These are phyloP conservation scores for Colletotrichum incanum DNA, from an alignment of 2,329 filamentous ascomycete genomes.

Conservation along the genomic window DNA sequence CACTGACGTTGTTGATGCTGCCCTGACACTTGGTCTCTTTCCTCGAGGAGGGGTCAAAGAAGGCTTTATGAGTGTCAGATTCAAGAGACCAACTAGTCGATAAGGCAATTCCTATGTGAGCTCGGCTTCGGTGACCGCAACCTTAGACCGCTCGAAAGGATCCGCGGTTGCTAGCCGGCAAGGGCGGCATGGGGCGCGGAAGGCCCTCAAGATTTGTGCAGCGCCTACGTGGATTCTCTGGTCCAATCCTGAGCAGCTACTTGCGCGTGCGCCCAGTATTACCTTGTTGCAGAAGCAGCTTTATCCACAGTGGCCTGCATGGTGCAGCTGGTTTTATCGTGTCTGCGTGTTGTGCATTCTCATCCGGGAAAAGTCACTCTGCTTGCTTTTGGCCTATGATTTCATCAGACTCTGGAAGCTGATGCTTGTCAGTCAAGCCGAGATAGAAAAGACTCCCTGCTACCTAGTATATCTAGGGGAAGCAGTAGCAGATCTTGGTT, in stretches of 20 bases:
- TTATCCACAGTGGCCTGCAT: conserved; percentile 38
- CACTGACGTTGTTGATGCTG: conserved; percentile 4
- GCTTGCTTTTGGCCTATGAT: conserved; percentile 9
- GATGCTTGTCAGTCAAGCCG: not conserved
- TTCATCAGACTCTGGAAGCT: conserved; percentile 24
- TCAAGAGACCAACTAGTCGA: conserved; percentile 20
- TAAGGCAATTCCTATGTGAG: conserved; percentile 25
- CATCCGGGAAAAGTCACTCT: conserved; percentile 1
- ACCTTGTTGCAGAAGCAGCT: conserved; percentile 21
- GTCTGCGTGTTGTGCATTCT: conserved; percentile 22
- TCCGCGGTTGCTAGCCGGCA: conserved; percentile 23
- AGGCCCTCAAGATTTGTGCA: conserved; percentile 16
- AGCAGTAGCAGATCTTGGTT: not conserved
- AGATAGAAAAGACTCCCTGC: not conserved
- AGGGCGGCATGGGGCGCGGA: conserved; percentile 20
- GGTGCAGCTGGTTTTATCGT: conserved; percentile 31
- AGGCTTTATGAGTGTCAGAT: conserved; percentile 16
- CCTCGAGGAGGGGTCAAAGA: conserved; percentile 14
- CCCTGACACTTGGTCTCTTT: not conserved
- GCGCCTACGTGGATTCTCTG: conserved; percentile 17
- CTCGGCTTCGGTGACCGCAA: conserved; percentile 25
- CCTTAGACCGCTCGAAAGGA: conserved; percentile 28
- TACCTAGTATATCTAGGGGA: conserved; percentile 5
- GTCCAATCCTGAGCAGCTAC: conserved; percentile 29
- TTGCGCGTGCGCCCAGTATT: conserved; percentile 20